Conservation (phyloP, 2,329 filamentous ascomycete species). For the Phaeosphaeriaceae sp. region DNA sequence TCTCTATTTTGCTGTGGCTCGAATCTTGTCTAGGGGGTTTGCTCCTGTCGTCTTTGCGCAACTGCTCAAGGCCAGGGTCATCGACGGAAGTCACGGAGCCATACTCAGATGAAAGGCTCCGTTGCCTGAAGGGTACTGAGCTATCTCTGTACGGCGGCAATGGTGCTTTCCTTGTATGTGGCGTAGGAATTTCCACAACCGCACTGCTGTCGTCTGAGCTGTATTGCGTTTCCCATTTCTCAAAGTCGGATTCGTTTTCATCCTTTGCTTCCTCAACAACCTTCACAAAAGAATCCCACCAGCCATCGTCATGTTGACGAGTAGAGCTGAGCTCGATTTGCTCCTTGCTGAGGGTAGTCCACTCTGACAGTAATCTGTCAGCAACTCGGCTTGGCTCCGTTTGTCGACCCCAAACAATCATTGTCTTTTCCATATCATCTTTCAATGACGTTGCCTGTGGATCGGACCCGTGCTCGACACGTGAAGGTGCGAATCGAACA, state of each 20-base stretch:
- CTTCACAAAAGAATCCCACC: neutral
- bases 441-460: no score
- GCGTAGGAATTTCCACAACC: neutral
- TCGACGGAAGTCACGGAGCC: no score
- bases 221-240: neutral
- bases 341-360: constrained; percentile 16
- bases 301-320: neutral
- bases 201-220: neutral
- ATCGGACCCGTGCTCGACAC: neutral
- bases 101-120: no score
- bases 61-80: no score
- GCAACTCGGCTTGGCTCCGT: constrained; percentile 21
- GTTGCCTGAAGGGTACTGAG: no score
- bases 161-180: neutral
- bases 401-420: constrained; percentile 13
- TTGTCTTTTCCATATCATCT: neutral
- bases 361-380: constrained; percentile 21
- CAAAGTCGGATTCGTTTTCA: neutral
- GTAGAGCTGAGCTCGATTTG: constrained; percentile 18
- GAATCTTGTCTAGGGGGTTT: no score
- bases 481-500: neutral
- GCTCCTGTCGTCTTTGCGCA: no score
- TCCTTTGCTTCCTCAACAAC: constrained; percentile 1
- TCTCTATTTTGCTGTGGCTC: no score
- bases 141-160: no score